phyloP scores from a whole-genome alignment of 2,329 filamentous ascomycete genomes.

The Neonectria sp. region DNA sequence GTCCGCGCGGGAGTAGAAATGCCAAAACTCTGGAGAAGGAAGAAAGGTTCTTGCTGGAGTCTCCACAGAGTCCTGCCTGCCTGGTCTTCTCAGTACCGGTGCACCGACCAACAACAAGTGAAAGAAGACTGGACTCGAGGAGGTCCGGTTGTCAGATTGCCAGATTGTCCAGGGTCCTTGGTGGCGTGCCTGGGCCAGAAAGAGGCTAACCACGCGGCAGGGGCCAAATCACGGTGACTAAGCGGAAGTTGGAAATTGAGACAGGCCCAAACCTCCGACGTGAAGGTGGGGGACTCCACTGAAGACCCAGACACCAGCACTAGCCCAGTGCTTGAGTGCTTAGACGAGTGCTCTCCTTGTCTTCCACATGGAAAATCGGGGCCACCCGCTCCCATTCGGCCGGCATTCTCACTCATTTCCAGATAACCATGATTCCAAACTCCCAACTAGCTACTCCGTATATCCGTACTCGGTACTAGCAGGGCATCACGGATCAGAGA shows the following conservation, averaged over 20 bases:
- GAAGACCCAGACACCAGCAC: no score
- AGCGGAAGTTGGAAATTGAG: constrained; percentile 14
- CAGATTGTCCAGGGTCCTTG: neutral
- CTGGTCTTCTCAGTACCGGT: no score
- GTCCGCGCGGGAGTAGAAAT: neutral
- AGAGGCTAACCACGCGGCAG: neutral
- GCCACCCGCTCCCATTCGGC: neutral
- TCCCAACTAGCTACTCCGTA: neutral
- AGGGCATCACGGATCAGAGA: neutral
- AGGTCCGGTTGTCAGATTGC: neutral
- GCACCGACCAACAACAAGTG: no score
- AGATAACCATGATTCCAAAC: neutral
- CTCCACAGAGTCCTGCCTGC: no score
- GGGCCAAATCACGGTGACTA: constrained; percentile 3
- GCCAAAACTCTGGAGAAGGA: neutral
- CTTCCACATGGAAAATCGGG: constrained; percentile 17
- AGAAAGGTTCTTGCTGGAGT: no score
- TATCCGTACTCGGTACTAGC: neutral
- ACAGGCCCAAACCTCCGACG: neutral
- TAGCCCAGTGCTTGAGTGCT: neutral
- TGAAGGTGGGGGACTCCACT: no score
- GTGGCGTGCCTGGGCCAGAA: no score
- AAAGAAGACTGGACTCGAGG: no score
- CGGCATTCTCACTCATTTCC: neutral
- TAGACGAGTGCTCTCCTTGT: neutral